Evolutionary conservation across 164 flowering plant species (phyloP).

Genomic region (Paratinospora sagittata): DNA sequence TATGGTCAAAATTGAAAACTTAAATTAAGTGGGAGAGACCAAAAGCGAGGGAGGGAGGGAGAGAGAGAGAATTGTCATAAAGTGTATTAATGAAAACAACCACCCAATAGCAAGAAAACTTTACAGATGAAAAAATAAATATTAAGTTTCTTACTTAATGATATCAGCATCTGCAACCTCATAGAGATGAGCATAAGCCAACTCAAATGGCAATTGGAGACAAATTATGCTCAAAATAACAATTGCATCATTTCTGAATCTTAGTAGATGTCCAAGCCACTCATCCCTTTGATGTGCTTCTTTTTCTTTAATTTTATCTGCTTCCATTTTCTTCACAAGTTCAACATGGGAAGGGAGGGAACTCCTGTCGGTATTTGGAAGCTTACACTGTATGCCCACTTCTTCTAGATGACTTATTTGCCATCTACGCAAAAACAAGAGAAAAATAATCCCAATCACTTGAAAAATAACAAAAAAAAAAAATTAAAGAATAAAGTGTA

Average conservation of each 20-base stretch:
- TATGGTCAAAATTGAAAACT: too few relatives aligned
- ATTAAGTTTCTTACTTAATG: constrained; percentile 44
- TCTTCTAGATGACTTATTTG: constrained; percentile 40
- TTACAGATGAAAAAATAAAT: not conserved
- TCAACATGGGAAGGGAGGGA: constrained; percentile 39
- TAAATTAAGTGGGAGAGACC: too few relatives aligned
- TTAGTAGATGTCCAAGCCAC: constrained; percentile 66
- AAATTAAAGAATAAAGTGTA: not conserved
- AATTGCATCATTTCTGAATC: constrained; percentile 81
- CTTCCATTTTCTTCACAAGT: constrained; percentile 29
- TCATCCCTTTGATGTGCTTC: constrained; percentile 65
- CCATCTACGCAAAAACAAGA: constrained; percentile 47
- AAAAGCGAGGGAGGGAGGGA: too few relatives aligned
- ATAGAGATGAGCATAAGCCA: constrained; percentile 91
- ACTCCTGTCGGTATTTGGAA: constrained; percentile 34
- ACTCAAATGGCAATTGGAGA: constrained; percentile 93
- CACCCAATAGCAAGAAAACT: not conserved
- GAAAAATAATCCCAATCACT: not conserved
- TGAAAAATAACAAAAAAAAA: not conserved
- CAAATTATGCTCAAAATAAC: constrained; percentile 74
- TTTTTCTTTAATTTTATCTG: constrained; percentile 45
- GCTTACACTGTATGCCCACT: constrained; percentile 36
- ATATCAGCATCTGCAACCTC: constrained; percentile 52
- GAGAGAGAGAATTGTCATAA: too few relatives aligned
- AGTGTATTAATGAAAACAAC: too few relatives aligned